Conservation (phyloP, 1,284 basidiomycete genomes). For the Microbotryum scabiosae region DNA sequence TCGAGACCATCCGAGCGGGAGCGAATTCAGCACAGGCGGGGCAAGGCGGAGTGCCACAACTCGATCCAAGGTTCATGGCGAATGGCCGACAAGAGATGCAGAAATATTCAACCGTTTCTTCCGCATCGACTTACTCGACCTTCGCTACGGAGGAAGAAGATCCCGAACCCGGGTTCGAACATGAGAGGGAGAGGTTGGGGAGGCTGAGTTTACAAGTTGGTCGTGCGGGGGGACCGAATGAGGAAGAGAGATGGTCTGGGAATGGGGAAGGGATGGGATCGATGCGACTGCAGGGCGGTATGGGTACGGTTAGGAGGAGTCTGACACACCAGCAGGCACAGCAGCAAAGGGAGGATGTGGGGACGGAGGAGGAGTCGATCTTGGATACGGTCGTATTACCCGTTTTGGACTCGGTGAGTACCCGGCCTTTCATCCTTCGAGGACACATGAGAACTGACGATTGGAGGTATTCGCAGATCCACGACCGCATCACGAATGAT, state of each 20-base stretch:
- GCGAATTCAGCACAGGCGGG: too few species aligned
- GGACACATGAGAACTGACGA: not conserved
- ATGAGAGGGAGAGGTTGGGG: conserved; percentile 19
- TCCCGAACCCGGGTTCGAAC: conserved; percentile 14
- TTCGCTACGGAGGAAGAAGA: not conserved
- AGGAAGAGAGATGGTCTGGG: not conserved
- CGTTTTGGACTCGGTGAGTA: conserved; percentile 76
- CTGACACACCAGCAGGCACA: too few species aligned
- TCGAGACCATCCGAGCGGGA: too few species aligned
- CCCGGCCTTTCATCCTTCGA: too few species aligned
- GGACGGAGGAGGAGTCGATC: conserved; percentile 67
- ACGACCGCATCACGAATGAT: conserved; percentile 75
- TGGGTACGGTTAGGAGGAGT: not conserved
- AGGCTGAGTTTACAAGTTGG: not conserved
- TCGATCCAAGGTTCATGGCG: too few species aligned
- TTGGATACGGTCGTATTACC: conserved; percentile 89
- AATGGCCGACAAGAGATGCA: not conserved
- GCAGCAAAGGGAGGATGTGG: conserved; percentile 47
- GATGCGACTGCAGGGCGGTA: not conserved
- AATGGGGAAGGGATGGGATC: not conserved
- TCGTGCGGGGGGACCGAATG: not conserved
- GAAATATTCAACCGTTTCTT: not conserved
- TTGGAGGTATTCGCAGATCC: conserved; percentile 52
- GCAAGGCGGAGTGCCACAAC: too few species aligned
- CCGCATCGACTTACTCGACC: not conserved